Evolutionary conservation across 768 basidiomycete species (phyloP), one percentile per base, ranked within the genome.

Genomic region (Guyanaporus albipodus): DNA sequence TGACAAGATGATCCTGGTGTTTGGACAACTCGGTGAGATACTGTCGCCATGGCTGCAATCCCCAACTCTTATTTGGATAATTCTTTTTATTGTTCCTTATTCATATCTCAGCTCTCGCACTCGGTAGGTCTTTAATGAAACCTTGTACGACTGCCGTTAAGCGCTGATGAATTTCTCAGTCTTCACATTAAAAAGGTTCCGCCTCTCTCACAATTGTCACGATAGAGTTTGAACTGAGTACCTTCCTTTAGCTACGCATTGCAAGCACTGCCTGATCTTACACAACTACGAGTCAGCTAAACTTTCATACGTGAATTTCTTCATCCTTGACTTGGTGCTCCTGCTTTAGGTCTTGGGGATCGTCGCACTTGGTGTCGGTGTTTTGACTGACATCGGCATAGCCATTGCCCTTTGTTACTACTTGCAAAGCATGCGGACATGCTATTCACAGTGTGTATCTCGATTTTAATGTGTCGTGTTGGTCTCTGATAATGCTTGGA

Each of bases 391-490:
- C 58, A 54, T 77, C 4, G 48, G 70, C 27, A 81, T 76, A 26
- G 77, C 83, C 4, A 60, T 56, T 0, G 67, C 79, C 2, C 70
- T 84, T 9, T 77, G 73, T 49, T 79, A 62, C 52, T 82, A 78
- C 63, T 66, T 85, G 52, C 74, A 76, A 44, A 70, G 57, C 41
- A 69, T 83, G 52, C 71, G 78, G 35, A 77, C 77, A 1, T 78
- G 74, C 15, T 73, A 75, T 48, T 55, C 63, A 44, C 61, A 66
- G 79, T 73, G 55, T 26, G 69, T 61, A 31, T 44, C 23, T 35
- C 6, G 26, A 24, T 46, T 8, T 12, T n/a, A n/a, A 6, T n/a
- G 8, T 38, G 9, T 34, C 15, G 6, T 18, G 22, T 17, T 33
- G 4, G 18, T 28, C 29, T 19, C 33, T 56, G 23, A 63, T 26